A percentile compares a stretch with the other conserved stretches of the same genome.
phyloP scores from a whole-genome alignment of 1,284 basidiomycete species.

The Ganoderma boninense region DNA sequence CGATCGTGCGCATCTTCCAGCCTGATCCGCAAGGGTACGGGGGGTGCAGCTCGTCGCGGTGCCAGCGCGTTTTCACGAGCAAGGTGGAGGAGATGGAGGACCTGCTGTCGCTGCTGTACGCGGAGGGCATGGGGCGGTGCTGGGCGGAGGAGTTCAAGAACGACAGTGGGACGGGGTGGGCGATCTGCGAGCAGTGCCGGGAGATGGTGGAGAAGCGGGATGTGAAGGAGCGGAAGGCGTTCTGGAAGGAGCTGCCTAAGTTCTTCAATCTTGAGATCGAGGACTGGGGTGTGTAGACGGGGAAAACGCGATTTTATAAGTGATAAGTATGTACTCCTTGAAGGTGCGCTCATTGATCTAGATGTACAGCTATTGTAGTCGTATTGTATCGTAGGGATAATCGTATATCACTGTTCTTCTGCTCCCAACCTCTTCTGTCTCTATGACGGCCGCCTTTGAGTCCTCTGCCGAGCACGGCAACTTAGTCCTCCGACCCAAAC shows the following conservation, averaged over 20 bases:
- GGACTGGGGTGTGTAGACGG: constrained; percentile 11
- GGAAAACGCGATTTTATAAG: too few species aligned
- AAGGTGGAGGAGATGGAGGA: constrained; percentile 12
- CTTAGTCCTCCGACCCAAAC: too few species aligned
- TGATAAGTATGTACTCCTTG: too few species aligned
- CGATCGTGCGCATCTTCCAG: constrained; percentile 17
- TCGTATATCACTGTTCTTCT: too few species aligned
- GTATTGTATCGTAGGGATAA: too few species aligned
- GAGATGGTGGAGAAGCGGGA: constrained; percentile 15
- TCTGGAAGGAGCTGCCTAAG: constrained; percentile 11
- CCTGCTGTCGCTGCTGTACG: background rate
- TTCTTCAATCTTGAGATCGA: constrained; percentile 7
- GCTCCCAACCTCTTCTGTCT: too few species aligned
- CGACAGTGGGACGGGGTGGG: background rate
- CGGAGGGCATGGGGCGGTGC: background rate
- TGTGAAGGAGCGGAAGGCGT: constrained; percentile 1
- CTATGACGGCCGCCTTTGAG: too few species aligned
- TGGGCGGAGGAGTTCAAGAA: constrained; percentile 10
- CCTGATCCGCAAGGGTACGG: background rate
- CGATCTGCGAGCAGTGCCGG: constrained; percentile 14
- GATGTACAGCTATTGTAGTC: too few species aligned
- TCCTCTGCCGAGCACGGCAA: too few species aligned
- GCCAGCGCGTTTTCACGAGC: constrained; percentile 2
- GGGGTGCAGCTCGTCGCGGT: background rate
- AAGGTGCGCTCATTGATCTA: too few species aligned